These are phyloP conservation scores for Boletus subcaerulescens DNA, from an alignment of 768 basidiomycete genomes.

Conservation along the genomic window DNA sequence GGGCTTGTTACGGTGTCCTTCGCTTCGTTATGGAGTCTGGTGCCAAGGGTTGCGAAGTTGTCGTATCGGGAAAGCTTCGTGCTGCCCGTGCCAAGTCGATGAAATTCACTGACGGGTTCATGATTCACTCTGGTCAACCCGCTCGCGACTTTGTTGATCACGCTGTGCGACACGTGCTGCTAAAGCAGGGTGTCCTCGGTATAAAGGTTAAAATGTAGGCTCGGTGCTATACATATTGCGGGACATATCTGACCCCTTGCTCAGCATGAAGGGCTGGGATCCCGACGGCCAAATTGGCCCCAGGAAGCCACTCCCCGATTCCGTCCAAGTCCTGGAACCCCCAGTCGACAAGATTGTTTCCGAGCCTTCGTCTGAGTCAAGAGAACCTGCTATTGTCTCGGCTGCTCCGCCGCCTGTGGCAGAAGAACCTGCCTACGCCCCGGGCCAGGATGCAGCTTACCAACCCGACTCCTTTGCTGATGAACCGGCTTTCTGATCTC, in stretches of 20 bases:
- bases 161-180: conserved; percentile 95
- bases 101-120: conserved; percentile 99
- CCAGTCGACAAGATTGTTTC: conserved; percentile 87
- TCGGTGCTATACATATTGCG: neutral
- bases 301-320: conserved; percentile 91
- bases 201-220: conserved; percentile 99
- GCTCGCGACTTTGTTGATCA: conserved; percentile 94
- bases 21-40: conserved; percentile 99
- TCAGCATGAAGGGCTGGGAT: conserved; percentile 95
- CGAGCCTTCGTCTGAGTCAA: conserved; percentile 88
- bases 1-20: conserved; percentile 99
- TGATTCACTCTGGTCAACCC: conserved; percentile 99
- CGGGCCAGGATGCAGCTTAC: conserved; percentile 29
- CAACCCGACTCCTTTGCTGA: conserved; percentile 44
- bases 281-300: conserved; percentile 89
- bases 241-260: conserved; percentile 11
- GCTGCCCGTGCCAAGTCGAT: conserved; percentile 99
- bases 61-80: conserved; percentile 99
- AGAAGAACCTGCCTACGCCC: conserved; percentile 45
- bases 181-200: conserved; percentile 97
- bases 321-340: conserved; percentile 85
- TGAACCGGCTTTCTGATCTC: conserved; percentile 58
- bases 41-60: conserved; percentile 99
- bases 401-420: conserved; percentile 48
- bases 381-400: conserved; percentile 57